A percentile compares a stretch with the other conserved stretches of the same genome.
Evolutionary conservation across 225 moss, liverwort and hornwort species (phyloP).

Genomic region (Pseudoscleropodium purum): DNA sequence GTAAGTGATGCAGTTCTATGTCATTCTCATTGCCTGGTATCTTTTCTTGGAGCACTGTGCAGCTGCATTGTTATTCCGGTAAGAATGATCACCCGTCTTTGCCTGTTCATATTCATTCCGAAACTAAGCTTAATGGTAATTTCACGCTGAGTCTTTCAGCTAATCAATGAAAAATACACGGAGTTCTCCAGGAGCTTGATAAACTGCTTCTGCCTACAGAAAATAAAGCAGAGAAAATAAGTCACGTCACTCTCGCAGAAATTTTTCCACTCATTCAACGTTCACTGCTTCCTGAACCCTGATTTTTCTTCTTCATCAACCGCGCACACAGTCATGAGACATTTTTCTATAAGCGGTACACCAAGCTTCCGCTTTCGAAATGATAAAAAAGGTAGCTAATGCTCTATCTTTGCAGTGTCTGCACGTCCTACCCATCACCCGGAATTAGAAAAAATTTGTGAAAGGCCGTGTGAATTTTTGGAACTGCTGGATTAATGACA

Average conservation of each 20-base stretch:
- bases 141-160: not conserved
- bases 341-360: not conserved
- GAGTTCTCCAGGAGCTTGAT: not conserved
- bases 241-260: not conserved
- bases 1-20: not conserved
- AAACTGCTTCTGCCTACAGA: not conserved
- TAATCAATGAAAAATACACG: not conserved
- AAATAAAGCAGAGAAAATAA: not conserved
- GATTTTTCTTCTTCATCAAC: not conserved
- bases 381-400: not conserved
- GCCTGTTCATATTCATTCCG: not conserved
- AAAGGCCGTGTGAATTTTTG: too few species aligned
- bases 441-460: not conserved
- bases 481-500: not conserved
- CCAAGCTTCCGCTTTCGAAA: not conserved
- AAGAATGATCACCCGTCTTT: not conserved
- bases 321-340: not conserved
- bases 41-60: not conserved
- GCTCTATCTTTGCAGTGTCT: not conserved
- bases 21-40: not conserved
- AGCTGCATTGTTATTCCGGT: not conserved
- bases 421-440: not conserved
- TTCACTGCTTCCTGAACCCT: not conserved
- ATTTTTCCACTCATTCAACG: not conserved
- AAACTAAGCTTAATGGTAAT: not conserved